Evolutionary conservation across 164 flowering plant genomes (phyloP), one percentile per base, ranked within the genome.

Genomic region (Magnolia changhungtana): DNA sequence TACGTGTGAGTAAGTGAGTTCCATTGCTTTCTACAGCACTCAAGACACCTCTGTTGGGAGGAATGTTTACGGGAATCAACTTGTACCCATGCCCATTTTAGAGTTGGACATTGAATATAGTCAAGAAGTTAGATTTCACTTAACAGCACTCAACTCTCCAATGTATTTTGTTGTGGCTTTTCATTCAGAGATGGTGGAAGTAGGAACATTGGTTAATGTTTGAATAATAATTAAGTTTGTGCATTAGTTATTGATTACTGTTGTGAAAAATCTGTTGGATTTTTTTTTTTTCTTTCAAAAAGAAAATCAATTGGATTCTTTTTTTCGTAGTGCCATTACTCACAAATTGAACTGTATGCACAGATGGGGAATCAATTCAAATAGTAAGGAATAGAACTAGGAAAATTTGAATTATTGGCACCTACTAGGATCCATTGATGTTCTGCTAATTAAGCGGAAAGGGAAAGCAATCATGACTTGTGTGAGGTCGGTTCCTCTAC

Each of bases 1-100:
- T 96, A 86, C 93, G 89, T 85, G 99, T 93, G 96, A 91, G 99
- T 96, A 90, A 87, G 91, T 88, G 93, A 91, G 88, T 87, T 86
- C 78, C 82, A 63, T 67, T 83, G 20, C 67, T 65, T 72, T 78
- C 37, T 16, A 5, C 16, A 37, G 18, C 14, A 68, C 37, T 31
- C 19, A 1, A 14, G 29, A 50, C 71, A 16, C 19, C 19, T 68
- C 8, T 0, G 18, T 24, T 67, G 2, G 31, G 45, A 27, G 16
- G 5, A 67, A 24, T 67, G n/a, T 16, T 67, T 13, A 67, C 6
- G 31, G 27, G 45, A 27, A 10, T 27, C 29, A 16, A 67, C 24
- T 64, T 1, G n/a, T 16, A 19, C 19, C 19, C 24, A 13, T 2
- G 14, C 19, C 21, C 67, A 64, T 64, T n/a, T n/a, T 64, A 9